These are phyloP conservation scores for Lachancea lanzarotensis DNA, from an alignment of 805 yeast genomes.

Conservation along the genomic window DNA sequence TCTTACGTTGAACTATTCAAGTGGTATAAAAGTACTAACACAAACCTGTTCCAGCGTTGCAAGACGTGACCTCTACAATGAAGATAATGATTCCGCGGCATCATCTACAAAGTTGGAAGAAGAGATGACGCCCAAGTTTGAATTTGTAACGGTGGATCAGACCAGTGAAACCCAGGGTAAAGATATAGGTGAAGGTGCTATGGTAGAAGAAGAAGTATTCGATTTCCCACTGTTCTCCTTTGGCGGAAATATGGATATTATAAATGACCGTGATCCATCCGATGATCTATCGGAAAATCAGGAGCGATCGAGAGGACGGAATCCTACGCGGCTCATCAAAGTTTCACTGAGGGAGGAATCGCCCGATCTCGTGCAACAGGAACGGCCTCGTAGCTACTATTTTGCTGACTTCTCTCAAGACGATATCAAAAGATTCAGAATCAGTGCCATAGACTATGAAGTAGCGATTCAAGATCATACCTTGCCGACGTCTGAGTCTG, in stretches of 20 bases:
- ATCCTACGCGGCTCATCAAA: constrained; percentile 20
- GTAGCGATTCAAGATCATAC: constrained; percentile 11
- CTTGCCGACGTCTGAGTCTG: constrained; percentile 7
- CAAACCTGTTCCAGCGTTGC: constrained; percentile 5
- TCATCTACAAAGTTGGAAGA: neutral
- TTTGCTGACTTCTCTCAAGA: constrained; percentile 14
- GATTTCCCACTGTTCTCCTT: constrained; percentile 30
- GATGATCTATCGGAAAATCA: neutral
- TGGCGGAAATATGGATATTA: constrained; percentile 5
- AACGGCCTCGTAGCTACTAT: constrained; percentile 24
- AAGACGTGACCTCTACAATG: constrained; percentile 19
- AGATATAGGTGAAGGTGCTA: constrained; percentile 3
- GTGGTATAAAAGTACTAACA: neutral
- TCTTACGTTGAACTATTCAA: neutral
- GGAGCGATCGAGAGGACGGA: constrained; percentile 6
- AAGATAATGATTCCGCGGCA: constrained; percentile 9
- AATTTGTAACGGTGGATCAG: constrained; percentile 20
- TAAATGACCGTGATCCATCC: neutral
- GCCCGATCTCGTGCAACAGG: constrained; percentile 13
- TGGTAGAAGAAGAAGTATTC: constrained; percentile 19
- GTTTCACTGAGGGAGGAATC: constrained; percentile 23
- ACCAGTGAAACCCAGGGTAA: neutral
- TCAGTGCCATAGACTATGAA: constrained; percentile 20
- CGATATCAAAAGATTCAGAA: constrained; percentile 12
- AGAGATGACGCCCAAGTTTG: constrained; percentile 28